Base-by-base conservation (phyloP, 129 eudicot genomes). In the Deinandra increscens region DNA sequence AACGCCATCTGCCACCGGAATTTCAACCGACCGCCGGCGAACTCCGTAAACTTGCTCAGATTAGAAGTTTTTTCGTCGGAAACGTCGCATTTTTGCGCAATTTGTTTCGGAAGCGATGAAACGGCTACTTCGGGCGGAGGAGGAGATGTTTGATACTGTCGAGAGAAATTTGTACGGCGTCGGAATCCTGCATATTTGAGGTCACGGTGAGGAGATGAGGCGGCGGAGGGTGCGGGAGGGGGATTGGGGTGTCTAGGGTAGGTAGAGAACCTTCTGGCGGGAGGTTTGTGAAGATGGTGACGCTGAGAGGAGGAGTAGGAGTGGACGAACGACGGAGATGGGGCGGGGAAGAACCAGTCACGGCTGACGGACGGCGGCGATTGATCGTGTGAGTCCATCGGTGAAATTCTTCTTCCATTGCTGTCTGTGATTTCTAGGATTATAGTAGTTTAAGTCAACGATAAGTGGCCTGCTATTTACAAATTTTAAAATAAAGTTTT, bases 301-400 rank as follows among this genome's bases (percentile, higher is more conserved):
- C 62, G 78, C 0, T 56, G 73, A 36, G 69, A 15, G 53, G n/a
- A n/a, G n/a, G 55, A 7, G 45, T 55, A 20, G 8, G 84, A 69
- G 72, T 75, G 82, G 45, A 70, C n/a, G 84, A 83, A 84, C 15
- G 90, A 80, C 19, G 83, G 81, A 0, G 90, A 78, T 6, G 81
- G 81, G 9, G 91, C 84, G 6, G 91, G 96, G 73, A 83, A 88
- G 22, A 88, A 76, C 96, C 96, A 88, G 87, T 87, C 95, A 13
- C 95, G 76, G 71, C 80, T 82, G 68, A 73, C 73, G 41, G 78
- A 77, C 71, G 71, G 70, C 38, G 81, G 46, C 14, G 75, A 64
- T 73, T 76, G 7, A 12, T 44, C 72, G 31, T 73, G 66, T 6
- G 80, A 77, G 69, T 77, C 66, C 78, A 84, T 59, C 68, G 82